A percentile compares a stretch with the other conserved stretches of the same genome.
Evolutionary conservation across 1,284 basidiomycete genomes (phyloP).

Genomic region (Mrakiaceae sp.): DNA sequence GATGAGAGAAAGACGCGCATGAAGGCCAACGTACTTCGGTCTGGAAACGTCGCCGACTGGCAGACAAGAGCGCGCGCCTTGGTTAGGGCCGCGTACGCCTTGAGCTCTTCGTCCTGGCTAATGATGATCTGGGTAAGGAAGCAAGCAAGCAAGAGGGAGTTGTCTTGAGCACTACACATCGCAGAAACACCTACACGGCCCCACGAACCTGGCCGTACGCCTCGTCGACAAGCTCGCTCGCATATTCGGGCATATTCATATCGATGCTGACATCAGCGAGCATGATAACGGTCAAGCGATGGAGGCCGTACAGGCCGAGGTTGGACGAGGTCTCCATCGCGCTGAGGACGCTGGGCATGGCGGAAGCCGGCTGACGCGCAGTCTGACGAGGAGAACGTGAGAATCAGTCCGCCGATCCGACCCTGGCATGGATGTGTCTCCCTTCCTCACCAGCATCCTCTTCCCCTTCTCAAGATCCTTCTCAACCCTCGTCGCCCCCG

Average conservation of each 20-base stretch:
- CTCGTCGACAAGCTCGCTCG: constrained; percentile 7
- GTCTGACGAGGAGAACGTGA: neutral
- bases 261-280: constrained; percentile 13
- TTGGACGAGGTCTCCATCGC: constrained; percentile 4
- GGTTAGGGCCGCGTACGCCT: constrained; percentile 8
- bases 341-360: constrained; percentile 9
- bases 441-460: neutral
- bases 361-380: neutral
- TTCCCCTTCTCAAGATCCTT: neutral
- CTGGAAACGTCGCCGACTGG: neutral
- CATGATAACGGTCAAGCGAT: constrained; percentile 2
- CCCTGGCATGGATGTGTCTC: too few species aligned
- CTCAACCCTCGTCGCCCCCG: neutral
- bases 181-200: neutral
- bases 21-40: neutral
- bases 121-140: neutral
- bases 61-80: constrained; percentile 8
- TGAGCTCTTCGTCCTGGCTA: constrained; percentile 9
- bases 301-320: neutral
- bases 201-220: constrained; percentile 7
- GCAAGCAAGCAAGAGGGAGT: neutral
- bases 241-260: constrained; percentile 1
- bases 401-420: neutral
- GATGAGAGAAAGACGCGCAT: too few species aligned
- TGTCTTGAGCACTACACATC: neutral